phyloP scores from a whole-genome alignment of 371 early-diverging fungal genomes.

The Mortierella sp. region DNA sequence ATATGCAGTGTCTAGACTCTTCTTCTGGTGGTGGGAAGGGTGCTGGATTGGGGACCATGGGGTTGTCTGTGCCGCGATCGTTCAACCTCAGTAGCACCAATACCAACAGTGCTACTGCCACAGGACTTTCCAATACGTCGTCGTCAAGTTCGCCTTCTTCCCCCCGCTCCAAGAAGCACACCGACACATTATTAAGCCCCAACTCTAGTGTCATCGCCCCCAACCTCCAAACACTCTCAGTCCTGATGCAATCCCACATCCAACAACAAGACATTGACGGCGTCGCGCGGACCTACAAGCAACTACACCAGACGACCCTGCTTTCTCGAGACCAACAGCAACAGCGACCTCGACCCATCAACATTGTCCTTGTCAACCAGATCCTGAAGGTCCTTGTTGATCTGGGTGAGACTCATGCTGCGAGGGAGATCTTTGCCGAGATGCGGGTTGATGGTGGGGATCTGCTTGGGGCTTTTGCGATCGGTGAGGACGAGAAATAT shows the following conservation, averaged over 20 bases:
- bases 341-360: neutral
- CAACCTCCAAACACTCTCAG: conserved; percentile 47
- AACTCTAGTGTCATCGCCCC: neutral
- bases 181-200: neutral
- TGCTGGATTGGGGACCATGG: neutral
- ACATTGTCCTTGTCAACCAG: conserved; percentile 43
- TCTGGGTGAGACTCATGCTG: conserved; percentile 36
- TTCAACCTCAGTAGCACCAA: neutral
- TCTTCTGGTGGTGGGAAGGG: neutral
- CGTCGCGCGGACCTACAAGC: conserved; percentile 28
- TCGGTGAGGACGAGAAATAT: neutral
- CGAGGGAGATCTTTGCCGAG: conserved; percentile 30
- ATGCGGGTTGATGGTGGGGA: conserved; percentile 7
- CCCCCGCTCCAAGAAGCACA: neutral
- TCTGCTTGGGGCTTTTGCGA: neutral
- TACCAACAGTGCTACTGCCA: neutral
- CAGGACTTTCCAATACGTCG: neutral
- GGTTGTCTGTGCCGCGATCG: neutral
- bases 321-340: conserved; percentile 1
- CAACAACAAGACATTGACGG: conserved; percentile 26
- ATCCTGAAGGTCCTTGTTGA: conserved; percentile 35
- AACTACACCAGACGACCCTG: neutral
- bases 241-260: conserved; percentile 41
- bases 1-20: conserved; percentile 24
- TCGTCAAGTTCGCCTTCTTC: neutral